Base-by-base conservation (phyloP, 2,329 filamentous ascomycete genomes). In the Aureobasidium subglaciale region DNA sequence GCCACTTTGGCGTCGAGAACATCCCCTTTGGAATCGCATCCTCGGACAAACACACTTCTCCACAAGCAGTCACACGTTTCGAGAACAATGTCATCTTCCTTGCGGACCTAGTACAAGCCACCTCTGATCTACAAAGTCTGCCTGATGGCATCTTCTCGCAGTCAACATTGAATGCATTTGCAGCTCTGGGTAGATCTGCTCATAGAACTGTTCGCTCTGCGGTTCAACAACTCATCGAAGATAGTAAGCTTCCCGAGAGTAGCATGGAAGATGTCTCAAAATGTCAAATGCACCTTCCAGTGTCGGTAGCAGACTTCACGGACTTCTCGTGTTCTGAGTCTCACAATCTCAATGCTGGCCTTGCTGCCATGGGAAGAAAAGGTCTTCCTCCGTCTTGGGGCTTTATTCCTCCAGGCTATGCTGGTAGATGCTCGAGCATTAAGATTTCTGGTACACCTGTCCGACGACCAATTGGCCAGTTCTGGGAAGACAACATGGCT, bases 261-360 rank as follows among this genome's bases (percentile, higher is more conserved):
- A 64, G 64, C 40, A 62, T 67, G 4, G 65, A 71, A 25, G 50
- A 65, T 25, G 61, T 82, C 15, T 59, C 67, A 35, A 64, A 71
- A 29, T 74, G 77, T 16, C 67, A 67, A 4, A 66, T 82, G 60
- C 77, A 84, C 62, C 63, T 85, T 0, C 83, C 83, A 0, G 67
- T 86, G 34, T 65, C 70, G 3, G 75, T 82, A 16, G 72, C 73
- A 4, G 81, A 79, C 32, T 85, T 83, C 62, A 78, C 73, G 41
- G 82, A 84, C 64, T 83, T 81, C 65, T 79, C 75, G 2, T 80
- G 76, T 56, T 79, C 75, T 0, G 68, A 73, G 8, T 74, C 80
- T 41, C 80, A 83, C 58, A 72, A 77, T 25, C 70, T 74, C 45
- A 83, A 82, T 42, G 78, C 75, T 16, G 68, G 71, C 0, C 70